phyloP scores from a whole-genome alignment of 108 stramenopile genomes.

The Asterionellopsis glacialis region DNA sequence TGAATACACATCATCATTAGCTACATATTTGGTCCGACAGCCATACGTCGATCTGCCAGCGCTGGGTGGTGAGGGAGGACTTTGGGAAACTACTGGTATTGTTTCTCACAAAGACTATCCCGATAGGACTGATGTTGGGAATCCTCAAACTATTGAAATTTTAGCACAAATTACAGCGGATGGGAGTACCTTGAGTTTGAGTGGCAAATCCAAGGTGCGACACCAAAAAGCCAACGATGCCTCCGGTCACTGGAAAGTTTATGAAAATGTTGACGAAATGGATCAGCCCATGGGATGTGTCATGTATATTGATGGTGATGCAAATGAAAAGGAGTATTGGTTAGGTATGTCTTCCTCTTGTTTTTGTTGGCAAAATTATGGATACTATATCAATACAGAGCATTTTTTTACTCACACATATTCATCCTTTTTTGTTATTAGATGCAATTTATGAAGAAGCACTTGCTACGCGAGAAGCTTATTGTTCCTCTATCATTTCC shows the following conservation, averaged over 20 bases:
- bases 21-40: slow-evolving; percentile 48
- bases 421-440: slow-evolving; percentile 17
- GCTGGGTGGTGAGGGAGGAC: slow-evolving; percentile 8
- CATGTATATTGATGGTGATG: slow-evolving; percentile 69
- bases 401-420: slow-evolving; percentile 23
- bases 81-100: slow-evolving; percentile 23
- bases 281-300: slow-evolving; percentile 56
- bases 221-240: slow-evolving; percentile 12
- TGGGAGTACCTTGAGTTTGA: slow-evolving; percentile 36
- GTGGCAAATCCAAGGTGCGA: slow-evolving; percentile 33
- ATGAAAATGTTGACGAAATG: slow-evolving; percentile 51
- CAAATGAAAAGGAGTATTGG: slow-evolving; percentile 73
- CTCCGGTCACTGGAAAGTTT: slow-evolving; percentile 37
- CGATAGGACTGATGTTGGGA: slow-evolving; percentile 33
- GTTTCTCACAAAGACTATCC: slow-evolving; percentile 28
- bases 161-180: slow-evolving; percentile 51
- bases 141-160: slow-evolving; percentile 50
- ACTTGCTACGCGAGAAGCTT: slow-evolving; percentile 59
- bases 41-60: slow-evolving; percentile 35
- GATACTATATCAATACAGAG: too few species aligned
- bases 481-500: slow-evolving; percentile 54
- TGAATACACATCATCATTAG: slow-evolving; percentile 44
- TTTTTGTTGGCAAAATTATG: slow-evolving; percentile 8
- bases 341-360: slow-evolving; percentile 35
- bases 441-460: slow-evolving; percentile 78